Evolutionary conservation across 2,329 filamentous ascomycete species (phyloP), one percentile per base, ranked within the genome.

Genomic region (Chaetothyriales sp.): DNA sequence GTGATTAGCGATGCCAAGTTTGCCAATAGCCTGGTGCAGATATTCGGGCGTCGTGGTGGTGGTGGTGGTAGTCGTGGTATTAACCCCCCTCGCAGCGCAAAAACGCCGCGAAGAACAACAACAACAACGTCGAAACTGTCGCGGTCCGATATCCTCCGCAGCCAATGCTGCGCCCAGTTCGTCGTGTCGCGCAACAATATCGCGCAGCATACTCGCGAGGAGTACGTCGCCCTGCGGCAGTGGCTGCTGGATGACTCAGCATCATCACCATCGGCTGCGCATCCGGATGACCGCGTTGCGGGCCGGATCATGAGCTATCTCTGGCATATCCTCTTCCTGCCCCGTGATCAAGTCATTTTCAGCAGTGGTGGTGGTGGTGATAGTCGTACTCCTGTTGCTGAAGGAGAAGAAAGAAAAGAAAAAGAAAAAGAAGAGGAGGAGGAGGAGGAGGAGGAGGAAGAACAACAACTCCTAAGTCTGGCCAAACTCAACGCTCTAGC

Each of bases 151-250:
- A 59, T 70, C 51, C 36, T 74, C 54, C 59, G 70, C 50, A 64
- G 69, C 44, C 69, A 75, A 61, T 79, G 76, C 59, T 78, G 75
- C 63, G 75, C 75, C 9, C 76, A 77, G 54, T 79, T 78, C 59
- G 73, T 71, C 10, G 74, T 77, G 19, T 66, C 70, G 2, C 63
- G 71, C 4, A 66, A 72, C 10, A 65, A 68, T 18, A 68, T 78
- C 18, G 70, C 67, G 61, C 68, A 70, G 52, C 73, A 76, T 60
- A 66, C 68, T 0, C 64, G 67, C 1, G 70, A 71, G 9, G 72
- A 77, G 55, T 77, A 77, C 57, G 58, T 73, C 12, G 73, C 73
- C 20, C 62, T 78, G 49, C 65, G 75, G 39, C 70, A 76, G 54
- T 79, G 76, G 76, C 61, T 79, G 32, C 62, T 74, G 6, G 71